Conservation (phyloP, 2,329 filamentous ascomycete species). For the Nemania serpens region DNA sequence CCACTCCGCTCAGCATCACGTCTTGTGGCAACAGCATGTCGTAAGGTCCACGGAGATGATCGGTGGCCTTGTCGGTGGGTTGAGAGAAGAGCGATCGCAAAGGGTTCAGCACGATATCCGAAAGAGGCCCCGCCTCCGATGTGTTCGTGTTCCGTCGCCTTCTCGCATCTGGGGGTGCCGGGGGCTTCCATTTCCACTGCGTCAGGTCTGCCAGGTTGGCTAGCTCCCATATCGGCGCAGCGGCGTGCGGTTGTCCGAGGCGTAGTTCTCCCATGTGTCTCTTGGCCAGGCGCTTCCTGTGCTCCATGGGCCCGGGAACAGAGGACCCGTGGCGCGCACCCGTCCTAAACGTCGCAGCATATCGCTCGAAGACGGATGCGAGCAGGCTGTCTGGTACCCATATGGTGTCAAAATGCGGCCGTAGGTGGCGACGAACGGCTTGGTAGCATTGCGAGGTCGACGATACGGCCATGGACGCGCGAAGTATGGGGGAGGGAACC, state of each 20-base stretch:
- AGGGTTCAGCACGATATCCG: neutral
- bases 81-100: neutral
- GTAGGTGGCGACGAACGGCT: slow-evolving; percentile 50
- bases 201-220: slow-evolving; percentile 50
- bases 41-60: neutral
- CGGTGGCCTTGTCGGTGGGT: neutral
- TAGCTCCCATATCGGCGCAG: slow-evolving; percentile 52
- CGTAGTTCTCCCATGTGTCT: slow-evolving; percentile 58
- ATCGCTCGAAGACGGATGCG: slow-evolving; percentile 53
- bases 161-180: slow-evolving; percentile 43
- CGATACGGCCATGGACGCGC: slow-evolving; percentile 51
- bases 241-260: slow-evolving; percentile 44
- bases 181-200: slow-evolving; percentile 58
- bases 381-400: slow-evolving; percentile 66
- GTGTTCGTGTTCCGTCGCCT: slow-evolving; percentile 4
- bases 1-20: slow-evolving; percentile 18
- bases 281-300: slow-evolving; percentile 56
- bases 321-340: slow-evolving; percentile 43
- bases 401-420: slow-evolving; percentile 49
- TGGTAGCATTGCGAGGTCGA: slow-evolving; percentile 54
- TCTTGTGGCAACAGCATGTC: slow-evolving; percentile 6
- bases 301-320: slow-evolving; percentile 60
- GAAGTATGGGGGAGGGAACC: slow-evolving; percentile 1
- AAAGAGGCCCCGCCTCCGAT: neutral
- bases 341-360: slow-evolving; percentile 41